phyloP scores from a whole-genome alignment of 768 basidiomycete species.

The Mycena indigotica region DNA sequence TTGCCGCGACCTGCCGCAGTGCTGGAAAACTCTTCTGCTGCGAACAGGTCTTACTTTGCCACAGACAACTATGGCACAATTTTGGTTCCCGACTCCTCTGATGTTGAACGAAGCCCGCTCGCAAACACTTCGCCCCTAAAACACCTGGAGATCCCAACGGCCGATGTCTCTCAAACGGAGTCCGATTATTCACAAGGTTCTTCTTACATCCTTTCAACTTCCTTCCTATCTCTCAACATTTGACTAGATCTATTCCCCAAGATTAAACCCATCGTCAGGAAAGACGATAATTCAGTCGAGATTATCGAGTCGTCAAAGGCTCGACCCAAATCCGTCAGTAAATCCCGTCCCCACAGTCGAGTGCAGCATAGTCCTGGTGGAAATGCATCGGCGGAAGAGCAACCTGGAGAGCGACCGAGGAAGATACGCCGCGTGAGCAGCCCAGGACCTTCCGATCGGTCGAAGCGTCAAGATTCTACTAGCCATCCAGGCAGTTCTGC shows the following conservation, averaged over 20 bases:
- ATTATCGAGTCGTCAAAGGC: not conserved
- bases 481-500: slow-evolving; percentile 12
- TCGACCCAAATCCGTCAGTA: not conserved
- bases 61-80: slow-evolving; percentile 3
- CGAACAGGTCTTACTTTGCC: not conserved
- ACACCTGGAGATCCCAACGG: not conserved
- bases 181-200: not conserved
- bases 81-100: slow-evolving; percentile 18
- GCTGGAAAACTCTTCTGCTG: not conserved
- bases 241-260: not conserved
- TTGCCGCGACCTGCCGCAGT: not conserved
- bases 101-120: slow-evolving; percentile 4
- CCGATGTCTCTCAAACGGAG: not conserved
- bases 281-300: too few species aligned
- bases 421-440: slow-evolving; percentile 19
- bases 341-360: not conserved
- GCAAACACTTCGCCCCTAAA: not conserved
- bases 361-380: slow-evolving; percentile 2
- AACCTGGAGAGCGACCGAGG: slow-evolving; percentile 4
- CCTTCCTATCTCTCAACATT: not conserved
- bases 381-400: not conserved
- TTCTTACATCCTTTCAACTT: not conserved
- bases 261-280: not conserved
- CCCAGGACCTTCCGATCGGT: slow-evolving; percentile 2
- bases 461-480: not conserved